These are phyloP conservation scores for Penicillium sp. DNA, from an alignment of 2,329 filamentous ascomycete genomes.

Conservation along the genomic window DNA sequence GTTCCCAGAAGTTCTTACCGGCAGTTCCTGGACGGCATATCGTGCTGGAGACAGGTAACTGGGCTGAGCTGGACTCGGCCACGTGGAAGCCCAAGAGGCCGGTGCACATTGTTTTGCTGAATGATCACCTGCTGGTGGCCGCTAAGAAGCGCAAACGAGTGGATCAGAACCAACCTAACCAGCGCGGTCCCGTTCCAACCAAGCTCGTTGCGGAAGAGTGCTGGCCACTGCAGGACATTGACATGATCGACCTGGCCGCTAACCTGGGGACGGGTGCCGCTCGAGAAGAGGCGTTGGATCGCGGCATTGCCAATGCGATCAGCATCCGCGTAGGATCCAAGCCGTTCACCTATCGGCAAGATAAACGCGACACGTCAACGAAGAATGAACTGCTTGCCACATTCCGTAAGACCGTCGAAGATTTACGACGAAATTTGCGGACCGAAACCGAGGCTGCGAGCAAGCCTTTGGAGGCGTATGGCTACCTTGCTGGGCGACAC, in stretches of 20 bases:
- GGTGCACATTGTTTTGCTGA: slow-evolving; percentile 89
- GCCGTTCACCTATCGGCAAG: slow-evolving; percentile 91
- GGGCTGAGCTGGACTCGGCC: slow-evolving; percentile 95
- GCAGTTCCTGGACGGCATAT: slow-evolving; percentile 90
- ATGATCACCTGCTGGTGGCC: slow-evolving; percentile 90
- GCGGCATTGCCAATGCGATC: slow-evolving; percentile 76
- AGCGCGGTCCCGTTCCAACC: slow-evolving; percentile 52
- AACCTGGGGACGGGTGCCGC: slow-evolving; percentile 42
- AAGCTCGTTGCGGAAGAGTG: slow-evolving; percentile 93
- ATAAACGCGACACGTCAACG: slow-evolving; percentile 75
- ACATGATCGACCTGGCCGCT: slow-evolving; percentile 81
- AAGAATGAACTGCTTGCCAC: slow-evolving; percentile 82
- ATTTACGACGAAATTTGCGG: slow-evolving; percentile 80
- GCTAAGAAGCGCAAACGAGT: slow-evolving; percentile 89
- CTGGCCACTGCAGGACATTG: slow-evolving; percentile 90
- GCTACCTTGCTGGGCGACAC: slow-evolving; percentile 80
- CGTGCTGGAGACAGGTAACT: slow-evolving; percentile 85
- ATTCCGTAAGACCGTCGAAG: slow-evolving; percentile 89
- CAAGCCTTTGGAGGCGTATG: slow-evolving; percentile 80
- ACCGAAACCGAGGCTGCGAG: slow-evolving; percentile 86
- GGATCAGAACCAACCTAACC: slow-evolving; percentile 59
- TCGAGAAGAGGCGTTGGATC: slow-evolving; percentile 52
- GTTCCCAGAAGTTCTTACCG: slow-evolving; percentile 94
- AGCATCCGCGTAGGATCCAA: slow-evolving; percentile 88
- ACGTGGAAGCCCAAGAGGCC: slow-evolving; percentile 91